phyloP scores from a whole-genome alignment of 306 rosid genomes.

The Adenanthera pavonina region DNA sequence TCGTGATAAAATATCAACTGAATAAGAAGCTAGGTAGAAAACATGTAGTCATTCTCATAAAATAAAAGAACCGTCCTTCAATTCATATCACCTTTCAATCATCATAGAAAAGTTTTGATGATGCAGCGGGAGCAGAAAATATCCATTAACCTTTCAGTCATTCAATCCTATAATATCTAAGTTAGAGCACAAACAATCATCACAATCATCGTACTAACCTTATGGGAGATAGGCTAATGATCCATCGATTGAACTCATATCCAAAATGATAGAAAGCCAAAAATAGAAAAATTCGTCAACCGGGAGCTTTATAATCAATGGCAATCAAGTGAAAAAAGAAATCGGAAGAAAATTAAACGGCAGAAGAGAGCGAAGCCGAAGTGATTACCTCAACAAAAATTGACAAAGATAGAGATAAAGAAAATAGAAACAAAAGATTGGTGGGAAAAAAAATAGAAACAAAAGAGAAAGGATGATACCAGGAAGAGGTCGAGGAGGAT shows the following conservation, averaged over 20 bases:
- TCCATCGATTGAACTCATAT: slow-evolving; percentile 1
- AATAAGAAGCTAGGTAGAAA: neutral
- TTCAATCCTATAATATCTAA: neutral
- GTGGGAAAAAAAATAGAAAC: neutral
- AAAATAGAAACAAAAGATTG: neutral
- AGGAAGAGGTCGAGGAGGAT: slow-evolving; percentile 81
- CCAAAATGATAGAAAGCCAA: neutral
- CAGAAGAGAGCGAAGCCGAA: neutral
- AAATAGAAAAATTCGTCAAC: neutral
- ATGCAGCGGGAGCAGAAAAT: neutral
- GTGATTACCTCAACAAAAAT: neutral
- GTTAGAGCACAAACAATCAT: neutral
- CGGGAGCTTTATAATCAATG: neutral
- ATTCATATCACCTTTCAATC: neutral
- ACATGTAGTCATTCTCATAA: neutral
- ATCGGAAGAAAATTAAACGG: neutral
- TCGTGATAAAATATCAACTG: neutral
- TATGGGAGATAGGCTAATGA: neutral
- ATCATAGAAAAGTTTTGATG: neutral
- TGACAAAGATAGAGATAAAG: neutral
- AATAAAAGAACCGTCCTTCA: neutral
- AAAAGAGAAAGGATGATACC: slow-evolving; percentile 45
- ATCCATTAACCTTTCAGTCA: neutral
- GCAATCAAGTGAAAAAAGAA: neutral
- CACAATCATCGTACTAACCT: neutral